These are phyloP conservation scores for Wallacemonas collosoma DNA, from an alignment of 208 protist genomes.

Conservation along the genomic window DNA sequence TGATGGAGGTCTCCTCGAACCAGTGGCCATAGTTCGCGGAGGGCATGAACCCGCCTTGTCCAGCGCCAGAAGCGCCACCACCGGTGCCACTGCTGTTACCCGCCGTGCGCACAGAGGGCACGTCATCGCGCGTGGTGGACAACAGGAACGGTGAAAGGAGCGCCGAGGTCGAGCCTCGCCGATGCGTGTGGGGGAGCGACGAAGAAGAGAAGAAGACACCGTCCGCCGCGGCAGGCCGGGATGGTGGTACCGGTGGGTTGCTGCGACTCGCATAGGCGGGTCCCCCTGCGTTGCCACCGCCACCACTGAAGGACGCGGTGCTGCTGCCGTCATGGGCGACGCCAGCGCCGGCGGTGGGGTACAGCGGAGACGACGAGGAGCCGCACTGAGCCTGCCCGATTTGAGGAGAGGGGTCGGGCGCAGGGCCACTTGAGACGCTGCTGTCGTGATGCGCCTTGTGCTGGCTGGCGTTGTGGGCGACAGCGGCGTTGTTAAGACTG, in stretches of 20 bases:
- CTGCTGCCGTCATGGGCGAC: not conserved
- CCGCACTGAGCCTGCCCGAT: too few relatives aligned
- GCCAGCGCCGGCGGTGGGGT: too few relatives aligned
- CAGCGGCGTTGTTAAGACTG: not conserved
- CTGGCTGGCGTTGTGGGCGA: not conserved
- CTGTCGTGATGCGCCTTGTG: not conserved
- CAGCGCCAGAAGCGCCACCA: not conserved
- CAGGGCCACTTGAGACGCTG: not conserved
- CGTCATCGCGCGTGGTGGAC: not conserved
- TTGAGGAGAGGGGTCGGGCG: too few relatives aligned
- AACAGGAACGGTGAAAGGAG: constrained; percentile 4
- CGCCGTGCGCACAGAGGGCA: not conserved
- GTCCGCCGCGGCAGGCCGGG: not conserved
- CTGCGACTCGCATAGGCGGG: not conserved
- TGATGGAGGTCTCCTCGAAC: constrained; percentile 18
- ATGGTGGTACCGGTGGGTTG: not conserved
- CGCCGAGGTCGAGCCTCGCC: not conserved
- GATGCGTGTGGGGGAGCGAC: not conserved
- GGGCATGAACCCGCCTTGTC: not conserved
- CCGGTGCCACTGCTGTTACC: not conserved
- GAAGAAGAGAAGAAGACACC: constrained; percentile 17
- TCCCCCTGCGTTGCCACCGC: not conserved
- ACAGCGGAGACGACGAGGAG: too few relatives aligned
- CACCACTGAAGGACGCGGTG: not conserved
- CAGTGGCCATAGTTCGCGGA: not conserved